Evolutionary conservation across 2,329 filamentous ascomycete species (phyloP).

Genomic region (Chalara sp.): DNA sequence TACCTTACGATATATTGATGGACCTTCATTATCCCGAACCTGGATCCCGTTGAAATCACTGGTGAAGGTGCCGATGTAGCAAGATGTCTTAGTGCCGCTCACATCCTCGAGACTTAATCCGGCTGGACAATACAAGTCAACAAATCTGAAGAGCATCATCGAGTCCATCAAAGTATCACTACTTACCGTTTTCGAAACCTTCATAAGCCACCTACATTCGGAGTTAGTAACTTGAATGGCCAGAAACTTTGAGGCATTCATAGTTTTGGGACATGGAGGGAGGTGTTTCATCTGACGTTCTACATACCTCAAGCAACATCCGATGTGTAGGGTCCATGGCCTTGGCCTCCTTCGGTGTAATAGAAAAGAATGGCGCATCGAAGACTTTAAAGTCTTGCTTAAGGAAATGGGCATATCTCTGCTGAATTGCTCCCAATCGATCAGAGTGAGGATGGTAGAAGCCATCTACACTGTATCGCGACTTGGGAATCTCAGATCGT

Average conservation of each 20-base stretch:
- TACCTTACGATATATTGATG: neutral
- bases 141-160: neutral
- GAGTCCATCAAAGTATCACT: neutral
- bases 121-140: neutral
- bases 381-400: slow-evolving; percentile 28
- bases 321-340: slow-evolving; percentile 41
- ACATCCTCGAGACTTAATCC: neutral
- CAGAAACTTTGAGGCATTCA: too few species aligned
- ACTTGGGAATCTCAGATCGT: slow-evolving; percentile 32
- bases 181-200: neutral
- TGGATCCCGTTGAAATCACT: neutral
- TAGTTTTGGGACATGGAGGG: too few species aligned
- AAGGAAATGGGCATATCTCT: slow-evolving; percentile 23
- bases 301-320: slow-evolving; percentile 37
- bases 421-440: slow-evolving; percentile 1
- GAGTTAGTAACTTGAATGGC: neutral
- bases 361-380: slow-evolving; percentile 32
- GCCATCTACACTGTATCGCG: slow-evolving; percentile 37
- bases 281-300: neutral
- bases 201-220: neutral
- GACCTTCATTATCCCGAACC: neutral
- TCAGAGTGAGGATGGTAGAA: slow-evolving; percentile 5
- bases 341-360: slow-evolving; percentile 10
- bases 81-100: neutral
- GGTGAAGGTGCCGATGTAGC: neutral